phyloP scores from a whole-genome alignment of 495 filamentous ascomycete species.

The Penicillium desertorum region DNA sequence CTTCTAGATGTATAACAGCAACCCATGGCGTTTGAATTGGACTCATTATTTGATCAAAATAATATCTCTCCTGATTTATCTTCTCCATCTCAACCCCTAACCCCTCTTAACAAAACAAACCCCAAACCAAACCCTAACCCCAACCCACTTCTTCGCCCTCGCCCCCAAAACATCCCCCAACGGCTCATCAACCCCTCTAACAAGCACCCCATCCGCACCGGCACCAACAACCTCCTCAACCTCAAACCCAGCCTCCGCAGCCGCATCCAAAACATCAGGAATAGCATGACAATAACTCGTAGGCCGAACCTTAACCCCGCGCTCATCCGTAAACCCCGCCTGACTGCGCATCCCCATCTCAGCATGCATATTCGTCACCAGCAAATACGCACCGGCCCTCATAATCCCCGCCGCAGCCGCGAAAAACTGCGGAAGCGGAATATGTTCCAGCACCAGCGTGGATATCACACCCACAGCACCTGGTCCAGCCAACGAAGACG shows the following conservation, averaged over 20 bases:
- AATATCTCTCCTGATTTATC: constrained; percentile 14
- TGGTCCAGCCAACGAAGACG: constrained; percentile 17
- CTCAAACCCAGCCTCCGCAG: constrained; percentile 52
- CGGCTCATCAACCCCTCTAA: constrained; percentile 52
- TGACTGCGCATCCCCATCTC: constrained; percentile 65
- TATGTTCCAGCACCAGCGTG: constrained; percentile 70
- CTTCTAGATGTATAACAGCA: constrained; percentile 29
- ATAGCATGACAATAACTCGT: constrained; percentile 60
- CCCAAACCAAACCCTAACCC: constrained; percentile 65
- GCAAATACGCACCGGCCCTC: constrained; percentile 50
- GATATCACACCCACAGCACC: constrained; percentile 53
- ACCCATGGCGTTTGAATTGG: neutral
- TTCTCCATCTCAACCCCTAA: constrained; percentile 12
- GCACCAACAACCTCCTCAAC: constrained; percentile 34
- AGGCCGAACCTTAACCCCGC: constrained; percentile 61
- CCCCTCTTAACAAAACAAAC: constrained; percentile 52
- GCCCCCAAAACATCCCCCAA: constrained; percentile 51
- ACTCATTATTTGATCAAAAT: constrained; percentile 11
- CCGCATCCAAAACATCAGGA: constrained; percentile 55
- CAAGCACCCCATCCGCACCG: constrained; percentile 21
- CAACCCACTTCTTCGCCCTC: constrained; percentile 69
- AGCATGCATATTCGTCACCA: constrained; percentile 73
- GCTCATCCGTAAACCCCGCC: constrained; percentile 64
- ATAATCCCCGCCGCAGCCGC: constrained; percentile 47
- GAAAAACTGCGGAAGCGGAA: constrained; percentile 61